Base-by-base conservation (phyloP, 257 asterid species). In the Capsicum baccatum region DNA sequence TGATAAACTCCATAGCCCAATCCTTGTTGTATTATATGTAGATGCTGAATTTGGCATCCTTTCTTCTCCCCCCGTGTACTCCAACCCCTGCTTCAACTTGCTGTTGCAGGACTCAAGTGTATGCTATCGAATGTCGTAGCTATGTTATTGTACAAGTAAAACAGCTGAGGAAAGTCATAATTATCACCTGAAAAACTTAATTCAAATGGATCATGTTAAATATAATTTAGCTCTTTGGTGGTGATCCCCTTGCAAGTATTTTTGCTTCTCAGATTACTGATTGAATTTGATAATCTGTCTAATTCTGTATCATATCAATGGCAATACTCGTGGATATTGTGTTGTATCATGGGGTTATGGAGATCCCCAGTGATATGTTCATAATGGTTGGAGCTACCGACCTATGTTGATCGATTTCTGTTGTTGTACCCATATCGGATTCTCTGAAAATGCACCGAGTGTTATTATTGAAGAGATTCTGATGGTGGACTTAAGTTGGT, bases 11-110 rank as follows among this genome's bases (percentile, higher is more conserved):
- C 14, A 76, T 26, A 12, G 48, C 64, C 64, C 59, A 6, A 55
- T 76, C 58, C 63, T 76, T 13, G 63, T 52, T 74, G 81, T 76
- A 50, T 50, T 52, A 52, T 76, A 21, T 76, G 50, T 76, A 76
- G 63, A 13, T 26, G 47, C 14, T 52, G 6, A 13, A 8, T 76
- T 52, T 52, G 81, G 4, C 14, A 14, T 76, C 80, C 6, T 35
- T 50, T 67, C 21, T 67, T 48, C 74, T 48, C 81, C 19, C 50
- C 81, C 26, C 42, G 19, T 74, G 59, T 48, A 73, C 59, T 48
- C 9, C 80, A 48, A 47, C 80, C 80, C 59, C 42, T n/a, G 80
- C 57, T 73, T 47, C 59, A 19, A 73, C n/a, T 47, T 48, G 42
- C 35, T 73, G 79, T 48, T 73, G 80, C 11, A 1, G 59, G 80